Evolutionary conservation across 2,329 filamentous ascomycete species (phyloP).

Genomic region (Sphaceloma murrayae): DNA sequence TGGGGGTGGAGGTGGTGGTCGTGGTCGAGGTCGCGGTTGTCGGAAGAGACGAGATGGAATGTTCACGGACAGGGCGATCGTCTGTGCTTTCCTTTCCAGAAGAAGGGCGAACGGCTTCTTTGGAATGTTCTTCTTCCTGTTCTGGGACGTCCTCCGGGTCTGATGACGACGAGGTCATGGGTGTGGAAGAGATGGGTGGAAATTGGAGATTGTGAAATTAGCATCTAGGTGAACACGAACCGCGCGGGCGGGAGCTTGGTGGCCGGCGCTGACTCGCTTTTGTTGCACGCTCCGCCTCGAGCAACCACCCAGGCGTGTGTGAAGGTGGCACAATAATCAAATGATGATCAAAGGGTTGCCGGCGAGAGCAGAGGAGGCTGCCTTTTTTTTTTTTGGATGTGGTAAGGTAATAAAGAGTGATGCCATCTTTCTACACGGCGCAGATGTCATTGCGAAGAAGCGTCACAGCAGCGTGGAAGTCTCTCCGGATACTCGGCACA

Average conservation of each 20-base stretch:
- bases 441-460: no score
- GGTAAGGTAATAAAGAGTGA: no score
- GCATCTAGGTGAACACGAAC: slow-evolving; percentile 14
- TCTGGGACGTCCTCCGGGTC: slow-evolving; percentile 12
- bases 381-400: no score
- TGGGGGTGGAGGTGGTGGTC: neutral
- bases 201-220: slow-evolving; percentile 11
- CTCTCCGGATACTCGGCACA: no score
- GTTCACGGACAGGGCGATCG: slow-evolving; percentile 9
- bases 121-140: slow-evolving; percentile 14
- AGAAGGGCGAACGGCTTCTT: slow-evolving; percentile 2
- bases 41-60: slow-evolving; percentile 12
- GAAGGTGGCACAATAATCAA: no score
- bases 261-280: slow-evolving; percentile 9
- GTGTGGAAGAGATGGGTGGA: slow-evolving; percentile 7
- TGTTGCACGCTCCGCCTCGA: slow-evolving; percentile 7
- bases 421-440: no score
- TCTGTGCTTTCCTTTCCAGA: slow-evolving; percentile 16
- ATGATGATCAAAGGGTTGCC: slow-evolving; percentile 4
- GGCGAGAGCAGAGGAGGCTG: slow-evolving; percentile 3
- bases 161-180: slow-evolving; percentile 16
- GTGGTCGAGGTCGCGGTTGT: neutral
- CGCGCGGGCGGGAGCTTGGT: slow-evolving; percentile 3
- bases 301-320: slow-evolving; percentile 3
- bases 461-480: no score